These are phyloP conservation scores for Coniferiporia sulphurascens DNA, from an alignment of 1,284 basidiomycete species.

Conservation along the genomic window DNA sequence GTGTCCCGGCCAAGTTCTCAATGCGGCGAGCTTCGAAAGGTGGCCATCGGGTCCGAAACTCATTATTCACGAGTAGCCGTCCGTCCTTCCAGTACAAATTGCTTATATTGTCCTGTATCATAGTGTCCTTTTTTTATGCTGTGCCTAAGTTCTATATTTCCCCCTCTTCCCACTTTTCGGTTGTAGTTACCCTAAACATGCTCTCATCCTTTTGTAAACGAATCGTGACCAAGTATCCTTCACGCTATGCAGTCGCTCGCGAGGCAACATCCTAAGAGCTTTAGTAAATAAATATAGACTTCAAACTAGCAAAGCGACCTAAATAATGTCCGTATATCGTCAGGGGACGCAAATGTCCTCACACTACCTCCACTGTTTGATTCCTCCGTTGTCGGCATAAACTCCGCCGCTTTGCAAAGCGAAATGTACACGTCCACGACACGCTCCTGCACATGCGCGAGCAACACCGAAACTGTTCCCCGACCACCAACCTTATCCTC, in stretches of 20 bases:
- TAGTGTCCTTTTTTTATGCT: slow-evolving; percentile 4
- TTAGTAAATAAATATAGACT: neutral
- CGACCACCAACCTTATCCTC: neutral
- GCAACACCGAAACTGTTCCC: slow-evolving; percentile 69
- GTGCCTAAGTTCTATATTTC: neutral
- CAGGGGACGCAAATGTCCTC: slow-evolving; percentile 8
- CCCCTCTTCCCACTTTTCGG: neutral
- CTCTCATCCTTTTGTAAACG: neutral
- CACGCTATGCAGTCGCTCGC: neutral
- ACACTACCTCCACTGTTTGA: neutral
- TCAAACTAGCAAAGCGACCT: neutral
- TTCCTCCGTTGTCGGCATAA: slow-evolving; percentile 14
- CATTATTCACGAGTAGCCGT: neutral
- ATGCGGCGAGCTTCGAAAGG: neutral
- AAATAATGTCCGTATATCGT: slow-evolving; percentile 16
- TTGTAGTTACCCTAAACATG: neutral
- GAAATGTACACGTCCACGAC: slow-evolving; percentile 68
- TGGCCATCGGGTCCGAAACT: neutral
- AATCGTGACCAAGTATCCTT: neutral
- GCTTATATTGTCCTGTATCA: slow-evolving; percentile 5
- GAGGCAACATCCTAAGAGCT: neutral
- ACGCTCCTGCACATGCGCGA: slow-evolving; percentile 72
- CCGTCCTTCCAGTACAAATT: neutral
- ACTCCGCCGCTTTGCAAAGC: slow-evolving; percentile 46
- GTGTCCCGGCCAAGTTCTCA: neutral